phyloP scores from a whole-genome alignment of 192 early-diverging fungal species.

The Backusella morwellensis region DNA sequence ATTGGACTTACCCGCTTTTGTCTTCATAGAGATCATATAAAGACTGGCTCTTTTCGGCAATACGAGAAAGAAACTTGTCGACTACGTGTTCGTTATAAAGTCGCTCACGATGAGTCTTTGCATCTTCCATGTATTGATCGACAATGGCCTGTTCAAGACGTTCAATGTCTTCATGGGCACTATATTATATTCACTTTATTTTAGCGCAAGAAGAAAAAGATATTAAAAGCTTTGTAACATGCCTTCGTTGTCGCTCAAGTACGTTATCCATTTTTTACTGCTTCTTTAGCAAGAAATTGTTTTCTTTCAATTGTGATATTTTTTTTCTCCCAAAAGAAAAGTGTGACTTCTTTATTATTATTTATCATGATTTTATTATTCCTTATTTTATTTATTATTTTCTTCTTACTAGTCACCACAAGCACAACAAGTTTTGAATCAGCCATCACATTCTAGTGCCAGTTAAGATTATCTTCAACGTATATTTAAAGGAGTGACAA shows the following conservation, averaged over 20 bases:
- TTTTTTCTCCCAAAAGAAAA: too few species aligned
- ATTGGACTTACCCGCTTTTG: slow-evolving; percentile 56
- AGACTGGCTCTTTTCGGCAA: slow-evolving; percentile 61
- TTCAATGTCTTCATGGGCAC: slow-evolving; percentile 89
- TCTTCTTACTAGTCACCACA: too few species aligned
- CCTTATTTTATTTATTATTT: too few species aligned
- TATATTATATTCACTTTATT: slow-evolving; percentile 15
- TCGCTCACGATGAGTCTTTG: slow-evolving; percentile 79
- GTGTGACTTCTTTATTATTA: too few species aligned
- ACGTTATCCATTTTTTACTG: slow-evolving; percentile 55
- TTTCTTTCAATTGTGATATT: too few species aligned
- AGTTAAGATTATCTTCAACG: too few species aligned
- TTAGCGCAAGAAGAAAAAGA: neutral
- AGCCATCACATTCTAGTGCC: too few species aligned
- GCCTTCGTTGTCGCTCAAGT: slow-evolving; percentile 68
- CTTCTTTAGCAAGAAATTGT: too few species aligned
- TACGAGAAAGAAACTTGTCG: slow-evolving; percentile 63
- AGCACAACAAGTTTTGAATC: too few species aligned
- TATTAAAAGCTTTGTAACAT: neutral
- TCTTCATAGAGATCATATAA: slow-evolving; percentile 71
- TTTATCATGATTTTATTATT: too few species aligned
- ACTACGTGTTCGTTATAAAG: slow-evolving; percentile 83
- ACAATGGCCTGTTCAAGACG: slow-evolving; percentile 87
- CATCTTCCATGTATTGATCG: slow-evolving; percentile 70
- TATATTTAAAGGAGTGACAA: too few species aligned